Conservation (phyloP, 2,329 filamentous ascomycete species). For the Aspergillus texensis region DNA sequence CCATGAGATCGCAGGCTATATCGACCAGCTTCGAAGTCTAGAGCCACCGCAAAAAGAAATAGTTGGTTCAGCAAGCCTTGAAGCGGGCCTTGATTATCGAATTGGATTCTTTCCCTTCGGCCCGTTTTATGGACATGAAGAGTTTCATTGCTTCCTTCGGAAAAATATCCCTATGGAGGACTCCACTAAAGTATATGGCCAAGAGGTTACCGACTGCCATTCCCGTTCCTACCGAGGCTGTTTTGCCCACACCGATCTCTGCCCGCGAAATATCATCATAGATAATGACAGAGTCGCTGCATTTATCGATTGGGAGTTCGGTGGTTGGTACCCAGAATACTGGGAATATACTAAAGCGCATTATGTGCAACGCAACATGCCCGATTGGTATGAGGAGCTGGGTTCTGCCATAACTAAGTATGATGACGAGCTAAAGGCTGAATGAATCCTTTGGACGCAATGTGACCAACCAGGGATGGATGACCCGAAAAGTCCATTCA, state of each 20-base stretch:
- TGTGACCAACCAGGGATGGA: neutral
- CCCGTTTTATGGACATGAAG: neutral
- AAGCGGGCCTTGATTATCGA: neutral
- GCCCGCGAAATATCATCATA: neutral
- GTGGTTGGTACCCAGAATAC: constrained; percentile 13
- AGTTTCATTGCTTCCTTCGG: neutral
- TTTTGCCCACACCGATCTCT: neutral
- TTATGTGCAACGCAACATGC: neutral
- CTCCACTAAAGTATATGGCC: neutral
- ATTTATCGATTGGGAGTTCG: constrained; percentile 9
- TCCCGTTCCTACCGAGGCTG: neutral
- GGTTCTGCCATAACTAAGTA: neutral
- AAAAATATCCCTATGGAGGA: neutral
- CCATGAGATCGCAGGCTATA: neutral
- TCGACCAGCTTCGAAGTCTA: neutral
- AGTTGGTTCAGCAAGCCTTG: neutral
- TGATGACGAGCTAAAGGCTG: neutral
- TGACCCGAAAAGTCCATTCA: too few species aligned
- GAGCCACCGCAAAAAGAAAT: neutral
- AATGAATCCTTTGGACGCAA: neutral
- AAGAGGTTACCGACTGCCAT: neutral
- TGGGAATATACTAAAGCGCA: constrained; percentile 9
- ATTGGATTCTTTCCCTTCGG: neutral
- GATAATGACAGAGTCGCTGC: neutral
- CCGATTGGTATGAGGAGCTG: neutral